These are phyloP conservation scores for Daldinia concentrica DNA, from an alignment of 495 filamentous ascomycete genomes.

Conservation along the genomic window DNA sequence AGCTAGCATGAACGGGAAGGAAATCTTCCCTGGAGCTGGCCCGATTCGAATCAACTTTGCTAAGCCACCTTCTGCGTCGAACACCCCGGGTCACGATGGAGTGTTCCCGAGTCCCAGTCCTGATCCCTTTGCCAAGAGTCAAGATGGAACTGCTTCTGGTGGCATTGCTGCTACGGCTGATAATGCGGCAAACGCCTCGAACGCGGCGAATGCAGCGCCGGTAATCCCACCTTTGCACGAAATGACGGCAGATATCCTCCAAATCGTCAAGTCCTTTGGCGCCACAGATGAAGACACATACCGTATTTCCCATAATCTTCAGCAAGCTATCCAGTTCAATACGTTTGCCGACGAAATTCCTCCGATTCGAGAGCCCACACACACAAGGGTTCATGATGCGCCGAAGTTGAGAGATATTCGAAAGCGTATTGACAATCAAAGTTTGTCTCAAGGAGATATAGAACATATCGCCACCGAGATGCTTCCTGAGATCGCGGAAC, in stretches of 20 bases:
- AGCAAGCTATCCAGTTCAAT: slow-evolving; percentile 77
- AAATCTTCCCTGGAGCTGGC: slow-evolving; percentile 97
- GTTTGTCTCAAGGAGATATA: slow-evolving; percentile 84
- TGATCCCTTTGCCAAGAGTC: slow-evolving; percentile 73
- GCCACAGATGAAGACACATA: slow-evolving; percentile 80
- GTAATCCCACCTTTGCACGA: slow-evolving; percentile 77
- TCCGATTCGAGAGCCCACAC: slow-evolving; percentile 86
- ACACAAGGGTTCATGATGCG: slow-evolving; percentile 91
- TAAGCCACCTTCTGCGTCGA: slow-evolving; percentile 88
- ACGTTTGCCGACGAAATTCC: slow-evolving; percentile 84
- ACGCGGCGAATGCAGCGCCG: slow-evolving; percentile 60
- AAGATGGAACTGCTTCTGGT: slow-evolving; percentile 54
- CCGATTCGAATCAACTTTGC: slow-evolving; percentile 96
- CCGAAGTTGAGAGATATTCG: slow-evolving; percentile 95
- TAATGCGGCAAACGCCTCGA: slow-evolving; percentile 44
- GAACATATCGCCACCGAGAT: slow-evolving; percentile 91
- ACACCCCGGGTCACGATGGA: slow-evolving; percentile 83
- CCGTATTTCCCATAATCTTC: slow-evolving; percentile 77
- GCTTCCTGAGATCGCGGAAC: slow-evolving; percentile 95
- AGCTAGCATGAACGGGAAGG: slow-evolving; percentile 88
- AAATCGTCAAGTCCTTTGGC: slow-evolving; percentile 89
- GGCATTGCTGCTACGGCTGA: slow-evolving; percentile 57
- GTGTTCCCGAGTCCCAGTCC: slow-evolving; percentile 93
- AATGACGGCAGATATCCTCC: slow-evolving; percentile 80
- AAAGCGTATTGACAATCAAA: slow-evolving; percentile 95